These are phyloP conservation scores for Fusarium irregulare DNA, from an alignment of 2,329 filamentous ascomycete genomes.

Conservation along the genomic window DNA sequence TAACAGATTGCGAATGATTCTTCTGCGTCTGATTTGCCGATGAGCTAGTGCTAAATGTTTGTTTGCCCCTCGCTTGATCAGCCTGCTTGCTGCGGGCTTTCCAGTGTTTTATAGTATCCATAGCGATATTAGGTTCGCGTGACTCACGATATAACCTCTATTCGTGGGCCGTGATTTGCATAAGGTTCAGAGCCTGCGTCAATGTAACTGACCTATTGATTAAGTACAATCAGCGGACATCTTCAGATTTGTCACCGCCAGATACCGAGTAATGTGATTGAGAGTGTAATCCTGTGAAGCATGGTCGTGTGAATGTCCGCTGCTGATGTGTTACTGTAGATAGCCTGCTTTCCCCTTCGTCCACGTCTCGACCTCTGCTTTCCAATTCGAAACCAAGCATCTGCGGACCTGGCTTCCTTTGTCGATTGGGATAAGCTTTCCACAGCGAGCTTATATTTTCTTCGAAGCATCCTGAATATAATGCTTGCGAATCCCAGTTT, in stretches of 20 bases:
- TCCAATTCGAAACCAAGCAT: no score
- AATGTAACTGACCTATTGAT: no score
- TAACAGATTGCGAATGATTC: not conserved
- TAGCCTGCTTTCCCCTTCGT: no score
- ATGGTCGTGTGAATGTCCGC: no score
- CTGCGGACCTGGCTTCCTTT: no score
- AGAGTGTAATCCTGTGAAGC: not conserved
- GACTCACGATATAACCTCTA: not conserved
- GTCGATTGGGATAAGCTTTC: not conserved
- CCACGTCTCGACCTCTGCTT: no score
- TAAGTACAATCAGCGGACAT: no score
- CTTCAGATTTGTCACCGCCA: not conserved
- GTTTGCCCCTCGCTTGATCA: not conserved
- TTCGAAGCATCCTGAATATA: not conserved
- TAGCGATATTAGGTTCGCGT: fast-evolving
- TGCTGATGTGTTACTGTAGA: no score
- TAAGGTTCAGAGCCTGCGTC: not conserved
- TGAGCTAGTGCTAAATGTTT: not conserved
- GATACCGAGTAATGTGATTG: not conserved
- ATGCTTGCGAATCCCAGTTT: not conserved
- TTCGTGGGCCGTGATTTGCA: not conserved
- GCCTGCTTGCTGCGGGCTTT: not conserved
- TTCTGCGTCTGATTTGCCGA: not conserved
- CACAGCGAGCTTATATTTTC: not conserved
- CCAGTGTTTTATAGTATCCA: fast-evolving